phyloP scores from a whole-genome alignment of 2,329 filamentous ascomycete genomes.

The Nemania sp. region DNA sequence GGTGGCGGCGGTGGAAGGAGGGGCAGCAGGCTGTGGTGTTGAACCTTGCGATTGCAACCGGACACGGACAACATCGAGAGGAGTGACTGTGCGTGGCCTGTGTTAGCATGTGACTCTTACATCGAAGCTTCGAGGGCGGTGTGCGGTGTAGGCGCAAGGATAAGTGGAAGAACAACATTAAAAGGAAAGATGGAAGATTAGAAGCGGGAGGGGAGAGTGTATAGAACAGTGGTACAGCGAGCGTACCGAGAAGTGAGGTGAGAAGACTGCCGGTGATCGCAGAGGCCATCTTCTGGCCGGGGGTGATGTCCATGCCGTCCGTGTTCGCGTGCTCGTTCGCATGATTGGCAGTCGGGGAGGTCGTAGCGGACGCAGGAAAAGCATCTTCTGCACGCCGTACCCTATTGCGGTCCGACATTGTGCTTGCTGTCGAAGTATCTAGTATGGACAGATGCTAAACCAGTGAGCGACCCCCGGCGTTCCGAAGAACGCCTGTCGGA shows the following conservation, averaged over 20 bases:
- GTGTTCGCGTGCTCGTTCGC: constrained; percentile 44
- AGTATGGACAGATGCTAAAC: neutral
- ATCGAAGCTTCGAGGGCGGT: too few species aligned
- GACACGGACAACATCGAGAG: constrained; percentile 94
- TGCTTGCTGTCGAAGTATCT: neutral
- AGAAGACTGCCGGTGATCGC: constrained; percentile 88
- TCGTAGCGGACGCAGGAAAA: constrained; percentile 39
- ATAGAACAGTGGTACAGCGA: too few species aligned
- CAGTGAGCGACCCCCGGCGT: constrained; percentile 32
- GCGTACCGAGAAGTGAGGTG: constrained; percentile 82
- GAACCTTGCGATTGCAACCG: constrained; percentile 81
- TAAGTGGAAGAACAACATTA: too few species aligned
- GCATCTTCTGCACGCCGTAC: constrained; percentile 41
- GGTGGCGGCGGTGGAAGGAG: constrained; percentile 33
- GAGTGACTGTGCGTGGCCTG: constrained; percentile 68
- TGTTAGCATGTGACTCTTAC: constrained; percentile 20
- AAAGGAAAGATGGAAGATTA: too few species aligned
- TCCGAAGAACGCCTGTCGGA: constrained; percentile 33
- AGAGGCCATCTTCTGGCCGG: constrained; percentile 90
- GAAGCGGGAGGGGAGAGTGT: neutral
- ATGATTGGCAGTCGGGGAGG: constrained; percentile 40
- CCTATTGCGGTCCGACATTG: constrained; percentile 43
- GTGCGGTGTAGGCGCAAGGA: too few species aligned
- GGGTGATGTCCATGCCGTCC: constrained; percentile 69
- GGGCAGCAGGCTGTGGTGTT: constrained; percentile 46